Evolutionary conservation across 805 yeast genomes (phyloP), one percentile per base, ranked within the genome.

Genomic region (Kodamaea lidongshanica): DNA sequence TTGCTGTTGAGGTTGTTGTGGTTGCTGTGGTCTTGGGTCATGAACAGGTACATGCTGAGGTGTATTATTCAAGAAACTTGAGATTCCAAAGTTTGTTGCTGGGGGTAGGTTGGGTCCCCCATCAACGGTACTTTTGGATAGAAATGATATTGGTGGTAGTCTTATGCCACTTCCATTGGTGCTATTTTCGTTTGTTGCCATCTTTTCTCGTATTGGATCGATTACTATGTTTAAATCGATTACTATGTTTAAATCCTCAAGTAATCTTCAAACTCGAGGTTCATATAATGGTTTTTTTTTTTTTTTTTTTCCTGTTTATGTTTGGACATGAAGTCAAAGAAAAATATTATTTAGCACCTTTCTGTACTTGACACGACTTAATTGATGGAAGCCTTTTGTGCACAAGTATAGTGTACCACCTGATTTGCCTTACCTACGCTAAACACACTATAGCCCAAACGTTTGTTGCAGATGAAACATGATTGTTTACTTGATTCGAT

Each of bases 391-490:
- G 22, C 19, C 19, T 30, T 40, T 34, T 19, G 29, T 23, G 45
- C 19, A 57, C 85, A 77, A 2, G 77, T 77, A 42, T 72, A 79
- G 46, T 78, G 85, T 4, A 74, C 67, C 4, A 72, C 62, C 3
- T 52, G 47, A 16, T 55, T 58, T 25, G 65, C 58, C 0, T 71
- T 70, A 19, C 62, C 60, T 14, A 69, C 67, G 25, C 74, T 61
- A 18, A 77, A 54, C 1, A 79, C 73, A 27, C 73, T 65, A 38
- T 63, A 64, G 3, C 78, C 79, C 19, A 80, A 55, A 8, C 59
- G 50, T 41, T 75, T 77, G 13, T 61, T 55, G 52, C 95, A 85
- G 11, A 74, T 63, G 3, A 54, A 44, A 48, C 95, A 85, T n/a
- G 50, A 50, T 19, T 66, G 58, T 19, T 46, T 50, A 10, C 53